A percentile compares a stretch with the other conserved stretches of the same genome.
Conservation (phyloP, 495 filamentous ascomycete genomes). For the Aspergillus sclerotioniger region DNA sequence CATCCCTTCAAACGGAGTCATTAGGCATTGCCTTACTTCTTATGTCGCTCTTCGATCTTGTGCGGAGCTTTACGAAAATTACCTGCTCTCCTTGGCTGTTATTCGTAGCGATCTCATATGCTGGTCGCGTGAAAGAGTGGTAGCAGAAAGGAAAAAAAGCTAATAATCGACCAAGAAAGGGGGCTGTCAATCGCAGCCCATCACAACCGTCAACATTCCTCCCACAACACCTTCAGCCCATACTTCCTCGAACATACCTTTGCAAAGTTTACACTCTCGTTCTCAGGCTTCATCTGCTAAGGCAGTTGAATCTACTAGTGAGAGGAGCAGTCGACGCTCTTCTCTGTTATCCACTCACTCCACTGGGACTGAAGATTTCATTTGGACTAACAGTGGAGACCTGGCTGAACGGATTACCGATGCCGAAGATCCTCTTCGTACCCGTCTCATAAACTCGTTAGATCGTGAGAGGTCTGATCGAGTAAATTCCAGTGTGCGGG, state of each 20-base stretch:
- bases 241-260: constrained; percentile 53
- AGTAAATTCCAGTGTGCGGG: constrained; percentile 26
- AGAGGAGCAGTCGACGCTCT: constrained; percentile 51
- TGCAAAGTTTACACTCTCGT: constrained; percentile 51
- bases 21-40: constrained; percentile 8
- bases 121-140: background rate
- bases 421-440: constrained; percentile 73
- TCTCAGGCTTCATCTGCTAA: constrained; percentile 33
- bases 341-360: constrained; percentile 59
- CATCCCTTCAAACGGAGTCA: constrained; percentile 4
- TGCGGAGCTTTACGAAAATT: constrained; percentile 10
- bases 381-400: constrained; percentile 92
- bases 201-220: constrained; percentile 60
- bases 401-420: constrained; percentile 84
- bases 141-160: background rate
- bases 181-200: constrained; percentile 50
- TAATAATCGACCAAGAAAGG: constrained; percentile 9
- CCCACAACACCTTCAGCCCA: constrained; percentile 48
- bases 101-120: constrained; percentile 2
- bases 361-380: constrained; percentile 68
- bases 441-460: constrained; percentile 59
- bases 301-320: constrained; percentile 41
- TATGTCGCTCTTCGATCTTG: background rate
- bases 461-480: constrained; percentile 51
- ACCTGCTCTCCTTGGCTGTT: constrained; percentile 3